Base-by-base conservation (phyloP, 2,329 filamentous ascomycete genomes). In the Talaromyces verruculosus region DNA sequence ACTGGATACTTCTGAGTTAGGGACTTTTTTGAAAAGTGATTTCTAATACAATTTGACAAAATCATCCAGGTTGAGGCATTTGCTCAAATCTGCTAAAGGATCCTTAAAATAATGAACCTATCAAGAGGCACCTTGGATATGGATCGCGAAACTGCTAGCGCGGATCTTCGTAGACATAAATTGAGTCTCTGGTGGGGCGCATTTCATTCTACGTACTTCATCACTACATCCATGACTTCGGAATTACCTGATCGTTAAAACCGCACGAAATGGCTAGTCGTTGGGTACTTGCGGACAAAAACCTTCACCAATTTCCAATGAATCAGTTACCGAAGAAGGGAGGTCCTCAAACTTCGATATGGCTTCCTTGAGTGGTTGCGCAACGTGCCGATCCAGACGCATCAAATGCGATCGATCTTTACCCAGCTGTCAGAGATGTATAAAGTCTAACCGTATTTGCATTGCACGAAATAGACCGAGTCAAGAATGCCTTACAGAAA, bases 141-240 rank as follows among this genome's bases (percentile, higher is more conserved):
- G 28, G 43, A 10, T 19, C 43, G 33, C 60, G 60, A 62, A 62
- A 62, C 60, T 62, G 60, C 60, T 62, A 62, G 60, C 60, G 28
- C 43, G 41, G n/a, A 37, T 37, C 43, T 17, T 60, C 22, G 2
- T 25, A 25, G 25, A 3, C 25, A 30, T n/a, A 35, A 13, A 55
- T 19, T 17, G 30, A 7, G 35, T 35, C 51, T 35, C 17, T 19
- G 4, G 28, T 53, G 17, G 49, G 28, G 51, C 3, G n/a, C 6
- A 35, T 2, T 35, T 35, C 30, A n/a, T 33, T n/a, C 17, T 53
- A 6, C 28, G 25, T n/a, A 5, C 28, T 19, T 10, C n/a, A 35
- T 13, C n/a, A 10, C n/a, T 11, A 22, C 10, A 35, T 17, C 25
- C 4, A 53, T 13, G 30, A 55, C 15, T 19, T 19, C 28, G 51